Conservation (phyloP, 2,329 filamentous ascomycete genomes). For the Leptographium procerum region DNA sequence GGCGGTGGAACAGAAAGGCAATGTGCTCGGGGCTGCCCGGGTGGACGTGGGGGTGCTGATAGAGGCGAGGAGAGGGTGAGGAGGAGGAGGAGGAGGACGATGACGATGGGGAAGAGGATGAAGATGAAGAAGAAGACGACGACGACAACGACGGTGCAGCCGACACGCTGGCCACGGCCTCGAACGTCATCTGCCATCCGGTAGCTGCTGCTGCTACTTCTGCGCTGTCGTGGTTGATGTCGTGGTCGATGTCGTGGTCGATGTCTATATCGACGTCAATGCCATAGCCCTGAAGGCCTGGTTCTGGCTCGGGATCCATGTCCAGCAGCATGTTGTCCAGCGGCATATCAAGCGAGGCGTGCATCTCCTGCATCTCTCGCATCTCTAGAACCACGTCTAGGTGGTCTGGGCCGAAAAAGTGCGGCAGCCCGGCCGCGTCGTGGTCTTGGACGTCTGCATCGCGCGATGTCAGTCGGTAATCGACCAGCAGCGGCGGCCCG, state of each 20-base stretch:
- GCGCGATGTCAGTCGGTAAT: neutral
- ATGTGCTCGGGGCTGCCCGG: conserved; percentile 4
- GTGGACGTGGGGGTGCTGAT: neutral
- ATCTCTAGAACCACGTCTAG: neutral
- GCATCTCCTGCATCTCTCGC: no score
- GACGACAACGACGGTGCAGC: neutral
- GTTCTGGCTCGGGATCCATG: no score
- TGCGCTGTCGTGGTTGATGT: neutral
- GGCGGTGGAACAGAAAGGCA: conserved; percentile 1
- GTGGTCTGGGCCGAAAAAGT: neutral
- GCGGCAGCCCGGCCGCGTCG: neutral
- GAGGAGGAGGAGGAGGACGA: neutral
- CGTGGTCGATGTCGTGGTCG: neutral
- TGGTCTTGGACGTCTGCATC: no score
- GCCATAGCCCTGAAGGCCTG: no score
- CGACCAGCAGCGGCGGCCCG: neutral
- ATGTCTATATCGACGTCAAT: neutral
- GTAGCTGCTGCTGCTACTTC: neutral
- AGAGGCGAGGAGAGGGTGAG: neutral
- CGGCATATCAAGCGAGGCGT: no score
- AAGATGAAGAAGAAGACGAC: neutral
- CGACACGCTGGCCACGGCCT: neutral
- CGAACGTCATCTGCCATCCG: neutral
- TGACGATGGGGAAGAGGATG: neutral
- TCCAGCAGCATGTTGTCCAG: no score